Conservation (phyloP, 1,284 basidiomycete genomes). For the Rhodotorula sp. region DNA sequence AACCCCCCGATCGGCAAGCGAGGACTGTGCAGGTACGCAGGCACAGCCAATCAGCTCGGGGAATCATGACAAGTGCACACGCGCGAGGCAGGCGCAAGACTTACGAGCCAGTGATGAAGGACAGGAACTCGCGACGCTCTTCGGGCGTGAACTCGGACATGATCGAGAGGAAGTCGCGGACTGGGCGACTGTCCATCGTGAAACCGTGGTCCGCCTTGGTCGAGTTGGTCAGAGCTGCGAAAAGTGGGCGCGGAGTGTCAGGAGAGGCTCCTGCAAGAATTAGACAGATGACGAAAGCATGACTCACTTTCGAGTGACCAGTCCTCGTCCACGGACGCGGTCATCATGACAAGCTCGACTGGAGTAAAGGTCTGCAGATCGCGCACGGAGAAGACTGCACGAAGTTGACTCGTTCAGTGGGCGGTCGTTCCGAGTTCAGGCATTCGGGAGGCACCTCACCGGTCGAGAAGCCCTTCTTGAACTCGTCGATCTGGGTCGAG, state of each 20-base stretch:
- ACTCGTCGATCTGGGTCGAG: conserved; percentile 44
- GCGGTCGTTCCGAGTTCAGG: conserved; percentile 52
- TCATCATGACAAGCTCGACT: conserved; percentile 88
- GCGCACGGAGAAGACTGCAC: conserved; percentile 89
- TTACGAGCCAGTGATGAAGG: conserved; percentile 90
- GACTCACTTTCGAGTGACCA: conserved; percentile 82
- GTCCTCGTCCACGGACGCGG: conserved; percentile 92
- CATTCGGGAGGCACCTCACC: conserved; percentile 11
- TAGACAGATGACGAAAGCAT: not conserved
- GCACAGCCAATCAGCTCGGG: no score
- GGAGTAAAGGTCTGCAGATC: conserved; percentile 89
- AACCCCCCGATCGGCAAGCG: conserved; percentile 79
- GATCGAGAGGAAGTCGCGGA: conserved; percentile 78
- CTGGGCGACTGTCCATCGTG: conserved; percentile 86
- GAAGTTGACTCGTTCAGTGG: not conserved
- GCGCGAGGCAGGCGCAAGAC: conserved; percentile 50
- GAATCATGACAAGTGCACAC: conserved; percentile 51
- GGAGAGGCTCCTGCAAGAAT: not conserved
- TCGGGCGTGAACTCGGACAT: conserved; percentile 75
- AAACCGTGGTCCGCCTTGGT: conserved; percentile 98
- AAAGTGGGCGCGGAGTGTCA: not conserved
- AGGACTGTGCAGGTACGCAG: conserved; percentile 34
- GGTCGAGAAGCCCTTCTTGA: conserved; percentile 50
- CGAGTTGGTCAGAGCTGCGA: conserved; percentile 74
- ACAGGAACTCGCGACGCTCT: conserved; percentile 81